These are phyloP conservation scores for Alternaria novae-zelandiae DNA, from an alignment of 2,329 filamentous ascomycete species.

Conservation along the genomic window DNA sequence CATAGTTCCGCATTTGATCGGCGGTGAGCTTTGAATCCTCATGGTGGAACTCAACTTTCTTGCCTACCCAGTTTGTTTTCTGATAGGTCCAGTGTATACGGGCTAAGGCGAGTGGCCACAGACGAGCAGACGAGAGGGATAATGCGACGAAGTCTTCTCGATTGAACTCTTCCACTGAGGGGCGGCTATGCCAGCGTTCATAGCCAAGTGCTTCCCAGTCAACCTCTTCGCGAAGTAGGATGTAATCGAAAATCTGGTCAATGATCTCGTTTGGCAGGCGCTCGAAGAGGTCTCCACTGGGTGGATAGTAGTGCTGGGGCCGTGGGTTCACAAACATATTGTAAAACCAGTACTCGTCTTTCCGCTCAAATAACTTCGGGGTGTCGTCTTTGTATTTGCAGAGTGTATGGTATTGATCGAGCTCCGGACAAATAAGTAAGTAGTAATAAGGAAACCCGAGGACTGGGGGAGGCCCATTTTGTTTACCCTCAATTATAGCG, in stretches of 20 bases:
- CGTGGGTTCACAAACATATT: no score
- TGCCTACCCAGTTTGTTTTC: constrained; percentile 5
- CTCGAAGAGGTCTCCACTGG: no score
- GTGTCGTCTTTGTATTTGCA: background rate
- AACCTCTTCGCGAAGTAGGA: no score
- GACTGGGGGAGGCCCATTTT: background rate
- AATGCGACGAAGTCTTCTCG: constrained; percentile 8
- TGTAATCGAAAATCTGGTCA: no score
- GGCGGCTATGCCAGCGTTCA: no score
- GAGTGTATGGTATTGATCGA: background rate
- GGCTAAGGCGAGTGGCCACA: constrained; percentile 12
- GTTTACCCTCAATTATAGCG: no score
- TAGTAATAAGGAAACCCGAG: background rate
- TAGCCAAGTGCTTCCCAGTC: no score
- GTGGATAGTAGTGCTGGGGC: no score
- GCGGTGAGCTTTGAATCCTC: background rate
- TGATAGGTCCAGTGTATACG: constrained; percentile 7
- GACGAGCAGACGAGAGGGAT: constrained; percentile 6
- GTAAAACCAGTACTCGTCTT: no score
- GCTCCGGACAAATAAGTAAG: background rate
- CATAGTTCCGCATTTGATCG: background rate
- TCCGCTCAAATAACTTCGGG: background rate
- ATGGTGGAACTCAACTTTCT: constrained; percentile 10
- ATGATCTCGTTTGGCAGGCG: no score
- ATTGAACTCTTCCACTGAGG: no score